phyloP scores from a whole-genome alignment of 1,284 basidiomycete species.

The Trametes polyzona region DNA sequence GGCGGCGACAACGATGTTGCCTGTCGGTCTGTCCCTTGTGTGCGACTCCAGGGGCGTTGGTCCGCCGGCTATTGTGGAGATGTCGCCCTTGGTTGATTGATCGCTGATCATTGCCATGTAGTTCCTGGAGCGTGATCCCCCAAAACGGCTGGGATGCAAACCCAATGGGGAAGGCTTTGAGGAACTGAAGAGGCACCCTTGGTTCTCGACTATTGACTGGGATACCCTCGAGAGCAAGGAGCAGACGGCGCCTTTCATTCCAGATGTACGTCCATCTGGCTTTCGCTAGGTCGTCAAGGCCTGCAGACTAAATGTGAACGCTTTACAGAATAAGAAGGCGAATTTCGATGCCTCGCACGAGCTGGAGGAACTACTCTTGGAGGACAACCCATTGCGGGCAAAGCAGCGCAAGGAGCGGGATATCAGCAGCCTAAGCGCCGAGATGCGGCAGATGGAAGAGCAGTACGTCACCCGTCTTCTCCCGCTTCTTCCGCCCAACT shows the following conservation, averaged over 20 bases:
- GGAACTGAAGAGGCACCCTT: conserved; percentile 81
- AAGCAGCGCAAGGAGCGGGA: conserved; percentile 92
- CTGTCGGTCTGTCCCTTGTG: too few species aligned
- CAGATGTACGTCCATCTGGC: conserved; percentile 68
- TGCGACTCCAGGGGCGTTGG: background rate
- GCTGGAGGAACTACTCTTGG: conserved; percentile 91
- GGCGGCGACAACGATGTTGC: too few species aligned
- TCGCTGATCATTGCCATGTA: conserved; percentile 36
- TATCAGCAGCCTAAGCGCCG: conserved; percentile 75
- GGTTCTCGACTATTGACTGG: conserved; percentile 92
- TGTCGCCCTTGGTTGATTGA: background rate
- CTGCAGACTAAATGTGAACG: background rate
- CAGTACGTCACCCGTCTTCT: conserved; percentile 63
- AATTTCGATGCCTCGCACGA: conserved; percentile 99
- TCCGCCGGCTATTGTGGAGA: background rate
- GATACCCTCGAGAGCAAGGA: conserved; percentile 81
- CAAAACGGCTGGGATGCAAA: conserved; percentile 83
- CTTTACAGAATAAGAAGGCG: conserved; percentile 86
- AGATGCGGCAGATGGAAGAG: conserved; percentile 98
- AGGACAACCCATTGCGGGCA: conserved; percentile 97
- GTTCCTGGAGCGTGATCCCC: conserved; percentile 87
- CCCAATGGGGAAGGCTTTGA: conserved; percentile 78
- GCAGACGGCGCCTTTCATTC: conserved; percentile 85
- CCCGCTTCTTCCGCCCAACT: conserved; percentile 1
- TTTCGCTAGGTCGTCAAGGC: background rate